Evolutionary conservation across 441 rosid genomes (phyloP), one percentile per base, ranked within the genome.

Genomic region (Populus hybrid): DNA sequence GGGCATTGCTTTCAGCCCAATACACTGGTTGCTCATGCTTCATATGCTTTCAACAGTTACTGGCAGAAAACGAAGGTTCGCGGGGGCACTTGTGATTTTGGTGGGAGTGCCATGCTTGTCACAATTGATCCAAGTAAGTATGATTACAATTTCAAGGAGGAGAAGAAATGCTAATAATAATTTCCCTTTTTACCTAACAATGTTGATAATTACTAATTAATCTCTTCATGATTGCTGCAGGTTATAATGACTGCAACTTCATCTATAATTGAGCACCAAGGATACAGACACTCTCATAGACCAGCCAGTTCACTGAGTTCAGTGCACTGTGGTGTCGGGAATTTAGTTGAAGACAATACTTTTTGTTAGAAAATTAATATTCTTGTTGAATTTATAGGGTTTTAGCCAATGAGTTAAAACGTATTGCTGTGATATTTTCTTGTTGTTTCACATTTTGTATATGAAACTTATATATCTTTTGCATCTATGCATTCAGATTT

Each of bases 31-130:
- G 98, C 99, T n/a, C 99, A 94, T 74, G 95, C 99, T 24, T 93
- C 99, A 59, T 94, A 88, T 80, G 99, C 99, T 40, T 91, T 92
- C 83, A 94, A 94, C 79, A 93, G 98, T 79, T 94, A 90, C 66
- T 94, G 88, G 28, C 99, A 94, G 84, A 90, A 83, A 82, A 81
- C 81, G 12, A 90, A 86, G 23, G 89, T 92, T 6, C 86, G 71
- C 40, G 89, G 87, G 36, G 97, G 99, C 0, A 84, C 88, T 75
- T 94, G 99, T 81, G 83, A 82, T 83, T 94, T 94, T 75, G 97
- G 93, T 73, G 98, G 98, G 70, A 88, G 95, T 79, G 89, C 99
- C 46, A 95, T 90, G 30, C 83, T 84, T 79, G 85, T 94, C 75
- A 75, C 89, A 83, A 36, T 76, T 70, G 78, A 76, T 81, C 99